These are phyloP conservation scores for Globisporangium sylvaticum DNA, from an alignment of 352 stramenopile species.

Conservation along the genomic window DNA sequence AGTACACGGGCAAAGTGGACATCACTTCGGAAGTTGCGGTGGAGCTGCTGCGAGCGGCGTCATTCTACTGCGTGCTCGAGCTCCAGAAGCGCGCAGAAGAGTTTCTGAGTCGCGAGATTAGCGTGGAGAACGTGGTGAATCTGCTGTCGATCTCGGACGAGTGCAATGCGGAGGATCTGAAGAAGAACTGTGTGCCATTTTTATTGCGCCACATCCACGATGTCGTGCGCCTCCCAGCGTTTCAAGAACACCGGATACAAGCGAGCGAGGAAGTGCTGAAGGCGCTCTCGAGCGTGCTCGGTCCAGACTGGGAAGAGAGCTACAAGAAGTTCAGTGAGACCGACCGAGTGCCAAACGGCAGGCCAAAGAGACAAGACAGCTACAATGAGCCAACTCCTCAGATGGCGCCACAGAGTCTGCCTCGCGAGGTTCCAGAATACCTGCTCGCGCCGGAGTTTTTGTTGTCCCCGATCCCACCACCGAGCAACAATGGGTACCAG, in stretches of 20 bases:
- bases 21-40: constrained; percentile 81
- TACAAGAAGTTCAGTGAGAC: constrained; percentile 67
- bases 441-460: constrained; percentile 57
- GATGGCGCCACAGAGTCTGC: constrained; percentile 20
- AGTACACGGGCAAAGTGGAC: constrained; percentile 87
- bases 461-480: constrained; percentile 37
- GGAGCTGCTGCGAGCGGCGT: constrained; percentile 72
- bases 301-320: constrained; percentile 68
- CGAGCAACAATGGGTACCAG: constrained; percentile 31
- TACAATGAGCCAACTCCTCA: constrained; percentile 3
- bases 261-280: constrained; percentile 84
- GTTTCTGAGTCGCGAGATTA: constrained; percentile 79
- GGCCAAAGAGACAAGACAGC: constrained; percentile 20
- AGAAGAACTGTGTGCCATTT: constrained; percentile 85
- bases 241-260: constrained; percentile 69
- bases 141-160: constrained; percentile 73
- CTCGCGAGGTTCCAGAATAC: constrained; percentile 33
- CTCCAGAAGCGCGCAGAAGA: constrained; percentile 82
- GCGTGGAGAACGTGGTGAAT: constrained; percentile 76
- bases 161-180: constrained; percentile 74
- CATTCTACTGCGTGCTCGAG: constrained; percentile 82
- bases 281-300: constrained; percentile 74
- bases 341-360: constrained; percentile 16
- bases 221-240: constrained; percentile 72
- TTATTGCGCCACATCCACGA: constrained; percentile 86